Base-by-base conservation (phyloP, 1,284 basidiomycete genomes). In the Cryptococcus amylolentus region DNA sequence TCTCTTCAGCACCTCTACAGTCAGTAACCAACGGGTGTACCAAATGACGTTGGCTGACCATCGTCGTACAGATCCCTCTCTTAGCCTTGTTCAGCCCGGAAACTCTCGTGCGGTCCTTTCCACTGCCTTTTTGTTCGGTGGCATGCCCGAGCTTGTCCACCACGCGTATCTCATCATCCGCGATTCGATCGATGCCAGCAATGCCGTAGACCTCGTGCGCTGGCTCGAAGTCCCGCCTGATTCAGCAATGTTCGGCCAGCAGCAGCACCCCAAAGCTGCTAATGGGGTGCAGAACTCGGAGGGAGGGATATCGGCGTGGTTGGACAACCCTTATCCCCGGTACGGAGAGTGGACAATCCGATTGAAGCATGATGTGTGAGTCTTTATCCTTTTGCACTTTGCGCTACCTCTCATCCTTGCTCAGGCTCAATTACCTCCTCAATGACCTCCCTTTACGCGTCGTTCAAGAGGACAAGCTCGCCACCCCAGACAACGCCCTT, bases 61-160 rank as follows among this genome's bases (percentile, higher is more conserved):
- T 35, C 39, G 28, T 14, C 35, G 20, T 38, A 49, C 56, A 65
- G 68, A 58, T 46, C 69, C 69, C 35, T 62, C 69, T 18, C 55
- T 59, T 12, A 55, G 64, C 51, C 64, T 70, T 56, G 82, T 92
- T 64, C 83, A 82, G 65, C 81, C 86, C 48, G 81, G 84, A 65
- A 92, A 92, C 77, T 87, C 89, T 55, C 84, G 89, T 65, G 85
- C 84, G 16, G 87, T 90, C 42, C 84, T 93, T 51, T 88, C 89
- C 39, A 87, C 88, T 44, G 87, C 86, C 6, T 88, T 86, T 74
- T 80, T 91, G 40, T 83, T 92, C 46, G 88, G 88, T 53, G 88
- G 87, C 44, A 88, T 92, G 86, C 84, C 89, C 45, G 88, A 91
- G 46, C 80, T 92, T 31, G 87, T 84, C 72, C 81, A 81, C 63